Evolutionary conservation across 192 early-diverging fungal species (phyloP).

Genomic region (Gamsiella multidivaricata): DNA sequence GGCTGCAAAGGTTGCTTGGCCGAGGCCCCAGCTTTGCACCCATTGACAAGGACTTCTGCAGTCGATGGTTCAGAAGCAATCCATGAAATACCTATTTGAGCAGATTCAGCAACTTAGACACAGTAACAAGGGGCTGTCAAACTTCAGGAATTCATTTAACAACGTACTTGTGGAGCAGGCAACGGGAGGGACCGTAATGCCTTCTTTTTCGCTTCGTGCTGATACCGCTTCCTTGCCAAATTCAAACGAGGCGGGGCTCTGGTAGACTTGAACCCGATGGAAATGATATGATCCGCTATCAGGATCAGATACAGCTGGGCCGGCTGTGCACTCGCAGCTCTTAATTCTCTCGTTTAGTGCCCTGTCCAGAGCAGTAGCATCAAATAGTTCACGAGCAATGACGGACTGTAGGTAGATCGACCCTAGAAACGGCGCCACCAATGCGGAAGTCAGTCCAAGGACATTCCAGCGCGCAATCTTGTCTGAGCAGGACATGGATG

Average conservation of each 20-base stretch:
- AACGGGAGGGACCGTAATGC: slow-evolving; percentile 1
- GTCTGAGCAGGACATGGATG: slow-evolving; percentile 89
- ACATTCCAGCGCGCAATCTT: slow-evolving; percentile 92
- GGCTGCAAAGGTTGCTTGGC: slow-evolving; percentile 23
- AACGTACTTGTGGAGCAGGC: slow-evolving; percentile 39
- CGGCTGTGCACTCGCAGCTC: neutral
- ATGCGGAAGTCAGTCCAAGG: slow-evolving; percentile 79
- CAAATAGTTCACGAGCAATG: slow-evolving; percentile 76
- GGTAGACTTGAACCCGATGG: neutral
- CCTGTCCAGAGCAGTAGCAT: slow-evolving; percentile 66
- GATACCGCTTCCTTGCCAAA: slow-evolving; percentile 16
- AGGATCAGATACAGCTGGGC: neutral
- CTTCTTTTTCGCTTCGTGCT: slow-evolving; percentile 2
- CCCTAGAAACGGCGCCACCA: slow-evolving; percentile 66
- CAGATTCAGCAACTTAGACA: too few relatives aligned
- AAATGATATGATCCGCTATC: neutral
- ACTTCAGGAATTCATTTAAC: too few relatives aligned
- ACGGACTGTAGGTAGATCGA: slow-evolving; percentile 79
- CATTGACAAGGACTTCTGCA: slow-evolving; percentile 62
- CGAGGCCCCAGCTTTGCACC: slow-evolving; percentile 63
- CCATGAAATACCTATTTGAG: slow-evolving; percentile 22
- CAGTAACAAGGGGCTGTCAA: too few relatives aligned
- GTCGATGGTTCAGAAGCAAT: slow-evolving; percentile 29
- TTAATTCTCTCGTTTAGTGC: slow-evolving; percentile 71
- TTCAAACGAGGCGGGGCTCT: slow-evolving; percentile 9